These are phyloP conservation scores for Clitopilus hobsonii DNA, from an alignment of 768 basidiomycete species.

Conservation along the genomic window DNA sequence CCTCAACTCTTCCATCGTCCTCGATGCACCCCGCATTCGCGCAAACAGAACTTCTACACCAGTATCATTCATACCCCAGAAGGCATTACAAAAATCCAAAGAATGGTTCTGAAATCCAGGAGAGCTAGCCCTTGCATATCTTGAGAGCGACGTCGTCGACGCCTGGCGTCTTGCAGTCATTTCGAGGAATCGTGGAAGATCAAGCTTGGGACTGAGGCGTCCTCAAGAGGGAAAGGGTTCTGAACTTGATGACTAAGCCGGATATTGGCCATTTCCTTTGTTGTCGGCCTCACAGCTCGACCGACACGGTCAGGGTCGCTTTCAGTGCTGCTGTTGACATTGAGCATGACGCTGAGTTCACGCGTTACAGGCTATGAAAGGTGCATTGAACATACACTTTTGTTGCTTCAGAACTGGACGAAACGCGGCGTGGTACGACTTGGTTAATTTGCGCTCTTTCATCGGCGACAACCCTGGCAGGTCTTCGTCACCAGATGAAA, in stretches of 20 bases:
- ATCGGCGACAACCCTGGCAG: not conserved
- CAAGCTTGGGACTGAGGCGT: not conserved
- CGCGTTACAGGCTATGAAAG: not conserved
- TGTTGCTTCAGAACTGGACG: not conserved
- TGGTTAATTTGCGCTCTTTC: not conserved
- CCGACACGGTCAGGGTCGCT: not conserved
- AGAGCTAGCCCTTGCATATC: slow-evolving; percentile 56
- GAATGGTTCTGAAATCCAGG: slow-evolving; percentile 44
- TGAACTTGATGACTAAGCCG: not conserved
- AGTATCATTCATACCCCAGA: slow-evolving; percentile 86
- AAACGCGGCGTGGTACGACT: not conserved
- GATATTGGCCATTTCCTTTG: not conserved
- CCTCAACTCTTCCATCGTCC: slow-evolving; percentile 86
- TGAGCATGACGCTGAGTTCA: not conserved
- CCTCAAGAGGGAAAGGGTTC: not conserved
- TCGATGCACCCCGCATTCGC: slow-evolving; percentile 77
- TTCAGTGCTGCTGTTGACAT: too few species aligned
- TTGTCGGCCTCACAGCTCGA: not conserved
- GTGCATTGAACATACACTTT: not conserved
- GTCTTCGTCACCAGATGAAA: not conserved
- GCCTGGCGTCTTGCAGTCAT: slow-evolving; percentile 78
- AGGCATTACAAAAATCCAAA: slow-evolving; percentile 93
- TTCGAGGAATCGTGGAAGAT: slow-evolving; percentile 1
- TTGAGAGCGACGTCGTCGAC: slow-evolving; percentile 77
- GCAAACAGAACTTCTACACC: slow-evolving; percentile 91